phyloP scores from a whole-genome alignment of 1,284 basidiomycete species.

The Sanguinoderma infundibulare region DNA sequence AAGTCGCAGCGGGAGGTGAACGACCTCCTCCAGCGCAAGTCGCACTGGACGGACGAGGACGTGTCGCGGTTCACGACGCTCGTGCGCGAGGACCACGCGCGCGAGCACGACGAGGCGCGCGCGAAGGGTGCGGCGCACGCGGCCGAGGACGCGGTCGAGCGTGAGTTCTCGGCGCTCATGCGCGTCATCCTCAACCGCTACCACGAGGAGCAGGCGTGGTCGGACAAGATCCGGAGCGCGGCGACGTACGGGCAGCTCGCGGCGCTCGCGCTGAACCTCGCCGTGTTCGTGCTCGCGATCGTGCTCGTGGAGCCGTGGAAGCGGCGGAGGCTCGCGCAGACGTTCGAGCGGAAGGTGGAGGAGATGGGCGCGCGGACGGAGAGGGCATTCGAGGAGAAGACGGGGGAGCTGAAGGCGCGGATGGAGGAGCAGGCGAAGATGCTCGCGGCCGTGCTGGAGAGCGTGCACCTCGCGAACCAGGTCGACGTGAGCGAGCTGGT shows the following conservation, averaged over 20 bases:
- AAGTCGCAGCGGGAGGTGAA: constrained; percentile 89
- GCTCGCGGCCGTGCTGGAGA: constrained; percentile 37
- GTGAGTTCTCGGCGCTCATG: constrained; percentile 86
- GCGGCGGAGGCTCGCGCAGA: constrained; percentile 78
- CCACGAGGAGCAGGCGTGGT: constrained; percentile 98
- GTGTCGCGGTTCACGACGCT: constrained; percentile 85
- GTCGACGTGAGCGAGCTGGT: constrained; percentile 17
- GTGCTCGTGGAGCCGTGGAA: constrained; percentile 95
- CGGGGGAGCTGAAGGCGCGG: constrained; percentile 51
- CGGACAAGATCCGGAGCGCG: constrained; percentile 93
- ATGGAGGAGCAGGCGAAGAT: constrained; percentile 55
- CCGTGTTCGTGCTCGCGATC: constrained; percentile 89
- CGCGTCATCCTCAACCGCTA: constrained; percentile 86
- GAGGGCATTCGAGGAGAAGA: constrained; percentile 32
- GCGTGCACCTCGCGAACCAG: constrained; percentile 26
- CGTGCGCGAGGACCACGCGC: constrained; percentile 85
- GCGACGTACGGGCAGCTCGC: constrained; percentile 89
- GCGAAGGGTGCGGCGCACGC: constrained; percentile 69
- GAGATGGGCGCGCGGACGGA: constrained; percentile 64
- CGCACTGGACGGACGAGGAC: constrained; percentile 83
- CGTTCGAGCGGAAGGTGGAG: constrained; percentile 85
- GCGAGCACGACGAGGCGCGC: constrained; percentile 76
- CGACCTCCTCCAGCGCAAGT: constrained; percentile 89
- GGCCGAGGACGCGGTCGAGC: constrained; percentile 80
- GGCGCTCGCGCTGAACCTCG: constrained; percentile 83